Evolutionary conservation across 2,329 filamentous ascomycete genomes (phyloP), one percentile per base, ranked within the genome.

Genomic region (Zalaria obscura): DNA sequence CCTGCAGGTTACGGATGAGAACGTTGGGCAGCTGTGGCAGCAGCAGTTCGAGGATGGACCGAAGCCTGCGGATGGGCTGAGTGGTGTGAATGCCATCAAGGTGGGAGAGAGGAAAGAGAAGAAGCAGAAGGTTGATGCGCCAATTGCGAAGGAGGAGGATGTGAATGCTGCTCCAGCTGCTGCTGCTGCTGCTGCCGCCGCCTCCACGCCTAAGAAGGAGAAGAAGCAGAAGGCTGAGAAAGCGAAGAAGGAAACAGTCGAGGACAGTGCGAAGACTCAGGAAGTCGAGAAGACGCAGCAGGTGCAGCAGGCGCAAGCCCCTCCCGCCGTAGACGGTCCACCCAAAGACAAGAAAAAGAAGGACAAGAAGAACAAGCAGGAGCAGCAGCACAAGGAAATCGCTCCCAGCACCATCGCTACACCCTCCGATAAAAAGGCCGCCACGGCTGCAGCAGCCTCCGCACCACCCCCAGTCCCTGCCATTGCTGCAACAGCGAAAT

Each of bases 11-110:
- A 85, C 76, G 18, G 62, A 71, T 5, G 71, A 71, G 2, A 91
- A 93, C 59, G 71, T 93, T 26, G 78, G 76, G 42, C 77, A 83
- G 48, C 68, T 94, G 49, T 94, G 83, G 71, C 82, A 82, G 52
- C 73, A 75, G 44, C 75, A 91, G 46, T 82, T 93, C 50, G 84
- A 89, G 42, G 43, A 58, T 48, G 25, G 18, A 2, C 18, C 18
- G 44, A 61, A 63, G 47, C 39, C 51, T 53, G 41, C 61, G 45
- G 53, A 55, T 25, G 44, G 41, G n/a, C 41, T 63, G 46, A 51
- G 52, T 32, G 39, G 32, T 9, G 40, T 27, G 25, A 40, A 44
- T 28, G 37, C 29, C n/a, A 25, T 25, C 25, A 37, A 40, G 10
- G 25, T 53, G 36, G 55, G 58, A 50, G 52, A 43, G 52, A 55